A percentile compares a stretch with the other conserved stretches of the same genome.
Evolutionary conservation across 352 stramenopile genomes (phyloP).

Genomic region (Pythium pectinolyticum): DNA sequence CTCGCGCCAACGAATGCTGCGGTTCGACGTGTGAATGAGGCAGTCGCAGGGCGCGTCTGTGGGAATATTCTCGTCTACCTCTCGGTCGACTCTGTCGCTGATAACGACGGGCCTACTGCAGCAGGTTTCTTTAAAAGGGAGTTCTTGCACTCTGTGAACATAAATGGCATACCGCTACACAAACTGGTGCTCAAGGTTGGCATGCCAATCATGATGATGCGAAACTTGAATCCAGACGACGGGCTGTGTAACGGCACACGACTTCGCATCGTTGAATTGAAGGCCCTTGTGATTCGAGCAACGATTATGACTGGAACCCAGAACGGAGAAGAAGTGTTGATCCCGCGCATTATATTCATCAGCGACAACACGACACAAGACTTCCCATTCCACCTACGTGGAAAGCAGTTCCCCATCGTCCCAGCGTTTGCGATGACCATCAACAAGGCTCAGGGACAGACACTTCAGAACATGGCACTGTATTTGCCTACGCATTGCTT

Average conservation of each 20-base stretch:
- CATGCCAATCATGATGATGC: conserved; percentile 32
- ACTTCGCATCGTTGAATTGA: conserved; percentile 11
- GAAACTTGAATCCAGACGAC: conserved; percentile 30
- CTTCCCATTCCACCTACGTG: conserved; percentile 27
- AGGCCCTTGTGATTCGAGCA: conserved; percentile 27
- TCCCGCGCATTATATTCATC: conserved; percentile 28
- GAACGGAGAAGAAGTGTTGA: conserved; percentile 18
- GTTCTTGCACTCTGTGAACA: conserved; percentile 19
- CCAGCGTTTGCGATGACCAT: conserved; percentile 26
- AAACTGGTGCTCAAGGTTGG: conserved; percentile 28
- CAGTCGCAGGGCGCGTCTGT: background rate
- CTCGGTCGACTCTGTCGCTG: conserved; percentile 10
- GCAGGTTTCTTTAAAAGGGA: conserved; percentile 12
- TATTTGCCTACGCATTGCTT: conserved; percentile 23
- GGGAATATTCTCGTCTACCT: conserved; percentile 12
- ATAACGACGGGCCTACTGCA: conserved; percentile 2
- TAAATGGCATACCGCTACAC: conserved; percentile 33
- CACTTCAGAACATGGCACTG: conserved; percentile 14
- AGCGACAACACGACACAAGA: conserved; percentile 8
- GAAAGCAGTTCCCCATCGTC: conserved; percentile 17
- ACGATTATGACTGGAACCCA: conserved; percentile 32
- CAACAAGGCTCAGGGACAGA: conserved; percentile 30
- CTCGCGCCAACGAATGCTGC: conserved; percentile 18
- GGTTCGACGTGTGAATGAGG: conserved; percentile 15
- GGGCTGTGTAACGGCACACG: background rate